phyloP scores from a whole-genome alignment of 768 basidiomycete genomes.

The Coprinopsis marcescibilis region DNA sequence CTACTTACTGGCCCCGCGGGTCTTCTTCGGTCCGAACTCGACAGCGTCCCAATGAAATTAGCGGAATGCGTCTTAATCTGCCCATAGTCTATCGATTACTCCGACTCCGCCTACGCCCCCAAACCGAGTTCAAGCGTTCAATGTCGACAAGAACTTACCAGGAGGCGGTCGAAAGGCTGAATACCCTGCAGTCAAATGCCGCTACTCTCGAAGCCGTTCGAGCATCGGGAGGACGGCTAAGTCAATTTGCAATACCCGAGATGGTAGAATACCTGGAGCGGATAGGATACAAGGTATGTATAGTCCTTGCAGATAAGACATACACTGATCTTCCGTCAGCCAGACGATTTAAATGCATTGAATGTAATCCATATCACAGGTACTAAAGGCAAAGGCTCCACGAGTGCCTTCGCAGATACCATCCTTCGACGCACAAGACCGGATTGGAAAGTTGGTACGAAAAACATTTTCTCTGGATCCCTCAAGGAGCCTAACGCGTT shows the following conservation, averaged over 20 bases:
- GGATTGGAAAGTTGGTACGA: constrained; percentile 75
- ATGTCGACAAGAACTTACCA: constrained; percentile 68
- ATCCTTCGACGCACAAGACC: constrained; percentile 75
- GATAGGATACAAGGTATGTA: constrained; percentile 78
- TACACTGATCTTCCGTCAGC: constrained; percentile 38
- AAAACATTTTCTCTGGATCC: background rate
- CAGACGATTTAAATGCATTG: constrained; percentile 75
- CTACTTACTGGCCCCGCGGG: background rate
- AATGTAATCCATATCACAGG: constrained; percentile 97
- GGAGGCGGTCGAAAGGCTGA: constrained; percentile 69
- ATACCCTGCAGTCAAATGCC: constrained; percentile 87
- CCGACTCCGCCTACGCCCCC: constrained; percentile 9
- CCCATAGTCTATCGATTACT: constrained; percentile 17
- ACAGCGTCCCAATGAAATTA: constrained; percentile 9
- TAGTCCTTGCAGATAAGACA: constrained; percentile 1
- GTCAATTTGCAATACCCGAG: constrained; percentile 70
- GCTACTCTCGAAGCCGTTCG: constrained; percentile 83
- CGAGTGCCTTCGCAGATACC: constrained; percentile 87
- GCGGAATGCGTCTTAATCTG: constrained; percentile 19
- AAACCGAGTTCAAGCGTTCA: constrained; percentile 14
- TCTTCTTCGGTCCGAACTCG: background rate
- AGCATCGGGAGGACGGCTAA: constrained; percentile 58
- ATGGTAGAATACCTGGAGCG: constrained; percentile 85
- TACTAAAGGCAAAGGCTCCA: constrained; percentile 98
- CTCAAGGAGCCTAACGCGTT: background rate